Evolutionary conservation across 164 flowering plant species (phyloP).

Genomic region (Nymphaea colorata): DNA sequence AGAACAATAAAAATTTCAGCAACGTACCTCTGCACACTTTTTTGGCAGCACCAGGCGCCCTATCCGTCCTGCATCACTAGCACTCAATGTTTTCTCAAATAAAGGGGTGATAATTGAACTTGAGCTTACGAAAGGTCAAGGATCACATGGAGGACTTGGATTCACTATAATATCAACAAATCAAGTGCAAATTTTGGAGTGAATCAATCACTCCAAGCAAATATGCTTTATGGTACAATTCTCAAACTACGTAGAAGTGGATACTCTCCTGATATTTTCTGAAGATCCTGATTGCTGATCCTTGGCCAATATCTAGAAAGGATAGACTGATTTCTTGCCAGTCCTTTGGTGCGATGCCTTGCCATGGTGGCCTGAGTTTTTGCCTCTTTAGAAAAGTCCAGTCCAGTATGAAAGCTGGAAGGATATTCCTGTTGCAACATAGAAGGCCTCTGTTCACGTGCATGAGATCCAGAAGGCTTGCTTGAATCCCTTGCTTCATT

Average conservation of each 20-base stretch:
- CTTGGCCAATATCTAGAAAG: conserved; percentile 80
- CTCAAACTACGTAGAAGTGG: conserved; percentile 16
- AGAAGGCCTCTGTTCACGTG: conserved; percentile 25
- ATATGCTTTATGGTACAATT: too few relatives aligned
- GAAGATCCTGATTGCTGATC: conserved; percentile 66
- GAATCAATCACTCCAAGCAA: too few relatives aligned
- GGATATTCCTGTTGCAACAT: conserved; percentile 22
- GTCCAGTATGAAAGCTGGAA: conserved; percentile 24
- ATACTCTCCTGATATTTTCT: conserved; percentile 76
- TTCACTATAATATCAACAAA: too few relatives aligned
- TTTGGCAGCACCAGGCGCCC: conserved; percentile 93
- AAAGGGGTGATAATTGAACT: conserved; percentile 65
- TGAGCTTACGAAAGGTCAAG: conserved; percentile 51
- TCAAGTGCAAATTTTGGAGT: too few relatives aligned
- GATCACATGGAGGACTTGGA: not conserved
- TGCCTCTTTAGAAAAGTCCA: conserved; percentile 35
- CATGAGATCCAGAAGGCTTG: conserved; percentile 24
- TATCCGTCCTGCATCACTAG: conserved; percentile 91
- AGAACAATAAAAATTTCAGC: not conserved
- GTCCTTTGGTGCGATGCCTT: conserved; percentile 47
- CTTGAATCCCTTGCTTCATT: conserved; percentile 30
- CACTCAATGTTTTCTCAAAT: conserved; percentile 89
- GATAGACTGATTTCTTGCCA: conserved; percentile 40
- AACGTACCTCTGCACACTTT: conserved; percentile 87
- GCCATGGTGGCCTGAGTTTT: conserved; percentile 29